Evolutionary conservation across 1,284 basidiomycete genomes (phyloP).

Genomic region (Pyrrhoderma lamaoense): DNA sequence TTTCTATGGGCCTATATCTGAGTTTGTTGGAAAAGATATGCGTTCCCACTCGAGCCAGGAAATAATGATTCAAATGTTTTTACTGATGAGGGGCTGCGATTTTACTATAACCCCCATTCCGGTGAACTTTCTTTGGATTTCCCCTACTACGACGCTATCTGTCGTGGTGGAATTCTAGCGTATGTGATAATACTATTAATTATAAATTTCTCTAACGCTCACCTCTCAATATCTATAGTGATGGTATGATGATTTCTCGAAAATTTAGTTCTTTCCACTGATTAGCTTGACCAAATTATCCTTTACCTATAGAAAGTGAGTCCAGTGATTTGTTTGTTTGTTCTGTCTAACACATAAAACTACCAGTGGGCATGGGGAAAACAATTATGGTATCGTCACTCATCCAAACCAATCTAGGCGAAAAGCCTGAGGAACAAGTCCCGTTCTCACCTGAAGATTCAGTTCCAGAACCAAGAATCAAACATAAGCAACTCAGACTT

Average conservation of each 20-base stretch:
- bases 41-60: constrained; percentile 53
- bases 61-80: constrained; percentile 52
- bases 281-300: no score
- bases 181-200: constrained; percentile 4
- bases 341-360: constrained; percentile 3
- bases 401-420: constrained; percentile 69
- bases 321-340: background rate
- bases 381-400: constrained; percentile 94
- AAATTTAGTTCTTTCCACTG: background rate
- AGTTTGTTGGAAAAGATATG: constrained; percentile 41
- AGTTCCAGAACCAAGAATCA: constrained; percentile 17
- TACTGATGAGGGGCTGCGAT: constrained; percentile 59
- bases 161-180: constrained; percentile 85
- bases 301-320: constrained; percentile 24
- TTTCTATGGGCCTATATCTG: background rate
- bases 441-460: constrained; percentile 25
- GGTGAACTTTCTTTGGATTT: constrained; percentile 90
- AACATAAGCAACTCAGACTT: constrained; percentile 52
- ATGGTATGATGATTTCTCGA: constrained; percentile 35
- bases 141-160: constrained; percentile 73
- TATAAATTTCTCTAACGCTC: constrained; percentile 3
- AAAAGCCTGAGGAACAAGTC: constrained; percentile 31
- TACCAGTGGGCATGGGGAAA: constrained; percentile 88
- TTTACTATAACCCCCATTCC: constrained; percentile 91
- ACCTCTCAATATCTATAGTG: constrained; percentile 31